Conservation (phyloP, 2,329 filamentous ascomycete genomes). For the Ophiostoma ulmi region DNA sequence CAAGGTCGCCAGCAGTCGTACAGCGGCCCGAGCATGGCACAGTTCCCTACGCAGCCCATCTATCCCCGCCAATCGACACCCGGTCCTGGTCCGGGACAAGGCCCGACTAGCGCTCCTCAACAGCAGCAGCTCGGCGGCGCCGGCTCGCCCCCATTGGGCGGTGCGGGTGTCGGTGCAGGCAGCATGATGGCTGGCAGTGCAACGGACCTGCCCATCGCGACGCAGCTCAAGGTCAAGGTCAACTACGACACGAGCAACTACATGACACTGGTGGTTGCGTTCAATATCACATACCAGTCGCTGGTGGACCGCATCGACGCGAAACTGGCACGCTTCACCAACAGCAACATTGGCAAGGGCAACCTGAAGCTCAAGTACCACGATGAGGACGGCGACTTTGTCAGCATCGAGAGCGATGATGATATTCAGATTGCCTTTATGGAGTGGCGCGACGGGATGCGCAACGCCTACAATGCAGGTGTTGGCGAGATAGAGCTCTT, state of each 20-base stretch:
- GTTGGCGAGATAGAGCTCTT: constrained; percentile 88
- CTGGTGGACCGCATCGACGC: constrained; percentile 93
- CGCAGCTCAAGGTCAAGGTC: constrained; percentile 92
- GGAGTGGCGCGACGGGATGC: constrained; percentile 75
- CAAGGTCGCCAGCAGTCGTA: constrained; percentile 51
- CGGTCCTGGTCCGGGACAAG: background rate
- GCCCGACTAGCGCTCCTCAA: background rate
- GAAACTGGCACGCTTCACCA: constrained; percentile 82
- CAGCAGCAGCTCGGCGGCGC: constrained; percentile 30
- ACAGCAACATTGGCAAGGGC: constrained; percentile 74
- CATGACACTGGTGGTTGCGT: constrained; percentile 90
- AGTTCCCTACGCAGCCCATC: constrained; percentile 53
- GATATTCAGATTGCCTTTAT: constrained; percentile 94
- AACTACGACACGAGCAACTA: constrained; percentile 82
- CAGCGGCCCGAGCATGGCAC: constrained; percentile 46
- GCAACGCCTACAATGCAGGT: constrained; percentile 56
- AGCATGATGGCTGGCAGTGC: constrained; percentile 21
- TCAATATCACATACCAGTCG: constrained; percentile 90
- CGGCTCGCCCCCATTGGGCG: constrained; percentile 33
- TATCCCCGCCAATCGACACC: constrained; percentile 44
- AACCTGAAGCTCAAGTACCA: constrained; percentile 83
- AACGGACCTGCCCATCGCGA: constrained; percentile 49
- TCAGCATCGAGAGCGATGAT: constrained; percentile 91
- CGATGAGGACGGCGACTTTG: constrained; percentile 87
- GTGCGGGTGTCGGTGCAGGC: constrained; percentile 29